Conservation (phyloP, 345 rosid genomes). For the Gossypium australe region DNA sequence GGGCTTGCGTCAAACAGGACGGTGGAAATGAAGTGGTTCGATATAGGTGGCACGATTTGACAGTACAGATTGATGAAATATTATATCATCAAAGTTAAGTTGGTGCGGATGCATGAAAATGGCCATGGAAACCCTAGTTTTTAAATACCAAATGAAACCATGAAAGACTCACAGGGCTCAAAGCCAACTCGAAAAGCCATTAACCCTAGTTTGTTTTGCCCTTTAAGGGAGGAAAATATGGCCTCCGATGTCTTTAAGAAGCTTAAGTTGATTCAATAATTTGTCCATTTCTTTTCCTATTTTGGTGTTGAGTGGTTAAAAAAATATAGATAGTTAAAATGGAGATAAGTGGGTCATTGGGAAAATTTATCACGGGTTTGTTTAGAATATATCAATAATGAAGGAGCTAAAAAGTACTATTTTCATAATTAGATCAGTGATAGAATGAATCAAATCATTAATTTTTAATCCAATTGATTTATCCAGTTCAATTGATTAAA, state of each 20-base stretch:
- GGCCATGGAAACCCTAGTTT: background rate
- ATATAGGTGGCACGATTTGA: slow-evolving; percentile 5
- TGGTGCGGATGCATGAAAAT: slow-evolving; percentile 7
- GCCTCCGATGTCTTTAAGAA: background rate
- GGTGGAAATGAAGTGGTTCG: slow-evolving; percentile 14
- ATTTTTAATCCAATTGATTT: accelerated
- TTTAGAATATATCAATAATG: no score
- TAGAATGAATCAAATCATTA: no score
- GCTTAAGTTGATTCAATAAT: background rate
- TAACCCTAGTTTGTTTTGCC: background rate
- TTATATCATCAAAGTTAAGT: slow-evolving; percentile 15
- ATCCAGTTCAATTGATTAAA: no score
- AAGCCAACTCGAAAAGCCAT: background rate
- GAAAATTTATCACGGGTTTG: no score
- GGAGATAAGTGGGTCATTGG: no score
- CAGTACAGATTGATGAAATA: background rate
- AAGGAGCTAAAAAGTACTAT: no score
- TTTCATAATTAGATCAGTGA: accelerated
- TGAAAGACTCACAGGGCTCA: slow-evolving; percentile 1
- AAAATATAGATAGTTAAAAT: no score
- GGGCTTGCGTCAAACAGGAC: background rate
- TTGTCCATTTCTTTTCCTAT: background rate
- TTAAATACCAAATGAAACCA: background rate
- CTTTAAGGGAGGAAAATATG: background rate
- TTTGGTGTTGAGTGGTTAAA: no score